Evolutionary conservation across 225 moss, liverwort and hornwort species (phyloP).

Genomic region (Anthoceros angustus): DNA sequence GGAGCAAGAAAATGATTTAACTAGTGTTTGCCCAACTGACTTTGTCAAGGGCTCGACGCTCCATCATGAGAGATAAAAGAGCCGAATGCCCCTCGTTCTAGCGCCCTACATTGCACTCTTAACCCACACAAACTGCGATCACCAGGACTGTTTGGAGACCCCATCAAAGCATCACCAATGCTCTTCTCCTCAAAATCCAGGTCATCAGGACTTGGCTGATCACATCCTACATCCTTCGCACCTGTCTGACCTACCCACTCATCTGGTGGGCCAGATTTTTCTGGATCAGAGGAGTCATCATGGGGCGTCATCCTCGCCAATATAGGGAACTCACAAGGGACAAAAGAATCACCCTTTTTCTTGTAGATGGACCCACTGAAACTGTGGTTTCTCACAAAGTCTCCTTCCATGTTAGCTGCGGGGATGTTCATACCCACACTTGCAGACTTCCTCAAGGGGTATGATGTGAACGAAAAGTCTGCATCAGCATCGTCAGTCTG

Average conservation of each 20-base stretch:
- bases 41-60: background rate
- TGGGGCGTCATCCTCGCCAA: background rate
- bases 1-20: no score
- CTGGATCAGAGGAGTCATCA: background rate
- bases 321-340: background rate
- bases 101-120: background rate
- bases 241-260: background rate
- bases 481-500: conserved; percentile 40
- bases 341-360: background rate
- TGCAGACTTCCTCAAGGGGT: background rate
- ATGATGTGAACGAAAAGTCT: background rate
- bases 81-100: background rate
- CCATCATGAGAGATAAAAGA: conserved; percentile 2
- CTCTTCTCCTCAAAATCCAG: background rate
- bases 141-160: background rate
- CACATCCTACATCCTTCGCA: background rate
- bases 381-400: background rate
- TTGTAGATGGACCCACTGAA: background rate
- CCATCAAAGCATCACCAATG: background rate
- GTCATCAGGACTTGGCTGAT: background rate
- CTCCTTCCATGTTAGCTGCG: background rate
- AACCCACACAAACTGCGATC: background rate
- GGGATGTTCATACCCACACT: background rate
- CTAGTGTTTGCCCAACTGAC: no score
- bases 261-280: background rate